Evolutionary conservation across 192 early-diverging fungal species (phyloP).

Genomic region (Coemansia sp.): DNA sequence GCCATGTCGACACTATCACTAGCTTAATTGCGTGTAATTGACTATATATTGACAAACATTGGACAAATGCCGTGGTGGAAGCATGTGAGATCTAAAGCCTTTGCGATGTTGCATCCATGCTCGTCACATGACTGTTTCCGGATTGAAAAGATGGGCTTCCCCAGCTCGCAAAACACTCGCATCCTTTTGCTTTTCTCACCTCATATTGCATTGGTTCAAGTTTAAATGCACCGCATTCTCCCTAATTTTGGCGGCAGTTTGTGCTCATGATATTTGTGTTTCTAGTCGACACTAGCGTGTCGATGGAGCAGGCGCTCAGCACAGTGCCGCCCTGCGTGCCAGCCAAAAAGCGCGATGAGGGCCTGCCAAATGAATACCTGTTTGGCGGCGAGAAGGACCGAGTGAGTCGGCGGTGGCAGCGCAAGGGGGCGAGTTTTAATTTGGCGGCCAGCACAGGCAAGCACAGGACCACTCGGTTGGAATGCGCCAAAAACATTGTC

Average conservation of each 20-base stretch:
- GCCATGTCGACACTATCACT: slow-evolving; percentile 7
- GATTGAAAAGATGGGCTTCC: too few species aligned
- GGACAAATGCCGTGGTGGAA: too few species aligned
- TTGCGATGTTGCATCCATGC: too few species aligned
- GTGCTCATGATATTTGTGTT: slow-evolving; percentile 70
- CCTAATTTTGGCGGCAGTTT: too few species aligned
- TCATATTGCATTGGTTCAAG: too few species aligned
- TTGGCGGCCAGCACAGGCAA: neutral
- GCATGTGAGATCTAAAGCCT: too few species aligned
- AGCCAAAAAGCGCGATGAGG: slow-evolving; percentile 8
- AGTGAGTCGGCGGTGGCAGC: slow-evolving; percentile 44
- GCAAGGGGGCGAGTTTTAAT: slow-evolving; percentile 12
- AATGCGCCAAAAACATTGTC: slow-evolving; percentile 70
- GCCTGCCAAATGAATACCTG: slow-evolving; percentile 23
- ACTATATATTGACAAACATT: too few species aligned
- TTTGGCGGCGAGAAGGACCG: slow-evolving; percentile 30
- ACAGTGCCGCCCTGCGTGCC: neutral
- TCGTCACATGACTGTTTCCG: too few species aligned
- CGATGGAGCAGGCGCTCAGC: slow-evolving; percentile 63
- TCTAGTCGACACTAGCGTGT: slow-evolving; percentile 77
- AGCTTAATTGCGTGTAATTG: neutral
- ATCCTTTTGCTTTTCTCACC: too few species aligned
- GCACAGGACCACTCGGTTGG: slow-evolving; percentile 50
- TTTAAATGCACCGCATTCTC: too few species aligned
- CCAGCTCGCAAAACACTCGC: too few species aligned